Conservation (phyloP, 352 stramenopile genomes). For the Globisporangium takayamanum region DNA sequence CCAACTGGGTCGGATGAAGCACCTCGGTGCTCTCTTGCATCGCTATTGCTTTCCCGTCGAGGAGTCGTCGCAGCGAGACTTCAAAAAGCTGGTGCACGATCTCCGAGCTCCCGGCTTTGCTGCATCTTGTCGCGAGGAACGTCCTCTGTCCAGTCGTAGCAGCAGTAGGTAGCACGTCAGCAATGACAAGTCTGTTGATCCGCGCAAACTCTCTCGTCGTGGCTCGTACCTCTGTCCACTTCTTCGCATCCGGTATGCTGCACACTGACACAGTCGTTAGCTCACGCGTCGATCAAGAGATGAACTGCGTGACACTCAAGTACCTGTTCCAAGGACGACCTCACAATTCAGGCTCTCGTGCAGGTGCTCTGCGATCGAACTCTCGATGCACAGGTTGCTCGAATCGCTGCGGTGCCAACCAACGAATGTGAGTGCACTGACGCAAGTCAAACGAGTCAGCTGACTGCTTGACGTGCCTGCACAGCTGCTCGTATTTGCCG, state of each 20-base stretch:
- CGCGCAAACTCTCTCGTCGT: neutral
- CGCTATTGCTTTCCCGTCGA: conserved; percentile 20
- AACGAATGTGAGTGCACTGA: neutral
- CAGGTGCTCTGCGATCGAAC: conserved; percentile 4
- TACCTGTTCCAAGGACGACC: conserved; percentile 16
- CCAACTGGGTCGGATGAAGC: conserved; percentile 25
- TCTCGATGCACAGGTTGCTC: conserved; percentile 10
- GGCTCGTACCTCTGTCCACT: conserved; percentile 11
- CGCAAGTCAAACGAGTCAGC: neutral
- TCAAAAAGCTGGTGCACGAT: conserved; percentile 9
- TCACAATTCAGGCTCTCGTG: conserved; percentile 12
- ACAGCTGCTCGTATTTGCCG: conserved; percentile 17
- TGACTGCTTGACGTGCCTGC: conserved; percentile 14
- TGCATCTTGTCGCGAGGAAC: conserved; percentile 8
- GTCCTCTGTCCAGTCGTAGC: conserved; percentile 2
- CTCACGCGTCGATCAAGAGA: too few species aligned
- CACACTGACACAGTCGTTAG: conserved; percentile 14
- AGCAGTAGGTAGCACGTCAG: too few species aligned
- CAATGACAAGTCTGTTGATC: too few species aligned
- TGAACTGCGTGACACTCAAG: neutral
- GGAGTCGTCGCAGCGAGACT: conserved; percentile 31
- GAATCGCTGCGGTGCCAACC: conserved; percentile 5
- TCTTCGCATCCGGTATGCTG: conserved; percentile 19
- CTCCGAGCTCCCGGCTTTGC: neutral
- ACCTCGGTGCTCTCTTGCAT: conserved; percentile 17